A percentile compares a stretch with the other conserved stretches of the same genome.
Evolutionary conservation across 2,329 filamentous ascomycete genomes (phyloP).

Genomic region (Apiospora saccharicola): DNA sequence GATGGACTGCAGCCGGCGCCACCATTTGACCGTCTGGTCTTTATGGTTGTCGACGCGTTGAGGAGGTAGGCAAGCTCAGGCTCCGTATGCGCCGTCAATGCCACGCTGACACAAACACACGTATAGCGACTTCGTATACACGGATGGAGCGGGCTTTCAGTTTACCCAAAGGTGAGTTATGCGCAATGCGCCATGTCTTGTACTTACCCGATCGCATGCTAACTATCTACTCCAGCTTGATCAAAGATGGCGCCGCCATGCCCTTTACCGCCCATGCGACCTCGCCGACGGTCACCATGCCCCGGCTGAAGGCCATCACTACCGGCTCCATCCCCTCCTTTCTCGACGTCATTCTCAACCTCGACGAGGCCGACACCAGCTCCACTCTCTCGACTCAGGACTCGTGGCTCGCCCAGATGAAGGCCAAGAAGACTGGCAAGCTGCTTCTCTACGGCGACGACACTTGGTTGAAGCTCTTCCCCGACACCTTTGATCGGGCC

Average conservation of each 20-base stretch:
- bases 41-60: slow-evolving; percentile 97
- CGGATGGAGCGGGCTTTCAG: slow-evolving; percentile 78
- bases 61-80: slow-evolving; percentile 68
- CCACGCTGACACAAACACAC: neutral
- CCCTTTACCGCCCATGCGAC: slow-evolving; percentile 96
- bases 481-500: slow-evolving; percentile 81
- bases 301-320: slow-evolving; percentile 94
- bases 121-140: slow-evolving; percentile 89
- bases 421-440: slow-evolving; percentile 73
- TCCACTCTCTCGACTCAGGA: slow-evolving; percentile 90
- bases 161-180: slow-evolving; percentile 83
- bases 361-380: slow-evolving; percentile 91
- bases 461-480: slow-evolving; percentile 97
- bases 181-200: slow-evolving; percentile 1
- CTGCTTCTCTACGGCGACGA: slow-evolving; percentile 97
- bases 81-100: neutral
- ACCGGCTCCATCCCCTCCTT: slow-evolving; percentile 99
- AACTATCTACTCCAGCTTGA: slow-evolving; percentile 65
- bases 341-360: slow-evolving; percentile 94
- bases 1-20: slow-evolving; percentile 66
- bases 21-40: slow-evolving; percentile 88
- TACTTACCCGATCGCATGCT: neutral
- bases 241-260: slow-evolving; percentile 81
- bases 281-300: slow-evolving; percentile 99
- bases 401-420: slow-evolving; percentile 95